Base-by-base conservation (phyloP, 1,284 basidiomycete species). In the Tremellales sp. region DNA sequence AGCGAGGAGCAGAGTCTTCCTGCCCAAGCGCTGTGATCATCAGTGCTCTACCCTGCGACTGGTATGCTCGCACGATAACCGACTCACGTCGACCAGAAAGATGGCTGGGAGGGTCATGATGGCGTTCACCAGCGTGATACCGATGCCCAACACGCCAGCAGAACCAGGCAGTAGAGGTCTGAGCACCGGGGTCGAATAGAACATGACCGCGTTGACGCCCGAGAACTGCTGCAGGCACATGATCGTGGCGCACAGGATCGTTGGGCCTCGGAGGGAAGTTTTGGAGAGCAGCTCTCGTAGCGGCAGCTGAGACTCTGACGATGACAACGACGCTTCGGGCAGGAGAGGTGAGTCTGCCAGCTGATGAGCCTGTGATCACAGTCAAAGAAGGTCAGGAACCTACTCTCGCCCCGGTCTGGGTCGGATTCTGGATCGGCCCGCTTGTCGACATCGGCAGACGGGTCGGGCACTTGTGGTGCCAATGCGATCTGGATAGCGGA, bases 131-230 rank as follows among this genome's bases (percentile, higher is more conserved):
- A 89, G 69, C 0, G 89, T 68, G 43, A 74, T 72, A 3, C 65
- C 63, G 11, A 74, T 61, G 3, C 67, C 63, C 26, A 75, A 62
- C 10, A 65, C 41, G 3, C 71, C 83, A 0, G 87, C 89, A 13
- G 84, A 70, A 11, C 84, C 80, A 8, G 89, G 87, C 43, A 93
- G 73, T 2, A 88, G 80, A 45, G 83, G 83, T 8, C 84, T 81
- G 13, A 94, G 79, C 46, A 94, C 90, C 35, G 84, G 82, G 53
- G 89, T 92, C 70, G 87, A 90, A 74, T 92, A 93, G 68, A 90
- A 93, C 44, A 92, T 75, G 24, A 92, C 89, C 75, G 83, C 83
- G 61, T 84, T 84, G 60, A 84, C 81, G 79, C 87, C 89, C 40
- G 86, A 88, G 17, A 88, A 55, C 68, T 91, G 89, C 62, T 91